A percentile compares a stretch with the other conserved stretches of the same genome.
These are phyloP conservation scores for Monilinia laxa DNA, from an alignment of 2,329 filamentous ascomycete genomes.

Conservation along the genomic window DNA sequence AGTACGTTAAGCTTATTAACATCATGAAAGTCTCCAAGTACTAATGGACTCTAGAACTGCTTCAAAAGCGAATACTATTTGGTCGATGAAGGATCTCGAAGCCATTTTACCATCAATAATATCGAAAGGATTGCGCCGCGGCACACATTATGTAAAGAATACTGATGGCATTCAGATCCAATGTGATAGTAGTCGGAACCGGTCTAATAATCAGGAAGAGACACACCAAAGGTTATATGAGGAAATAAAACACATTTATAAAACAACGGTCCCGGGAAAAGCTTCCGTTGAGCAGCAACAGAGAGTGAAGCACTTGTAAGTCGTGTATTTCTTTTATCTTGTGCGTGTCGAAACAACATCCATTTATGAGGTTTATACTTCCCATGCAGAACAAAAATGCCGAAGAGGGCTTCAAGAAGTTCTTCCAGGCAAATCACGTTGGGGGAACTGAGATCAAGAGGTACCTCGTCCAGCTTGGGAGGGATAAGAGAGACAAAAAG, in stretches of 20 bases:
- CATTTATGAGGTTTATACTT: background rate
- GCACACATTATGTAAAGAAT: constrained; percentile 36
- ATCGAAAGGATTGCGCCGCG: constrained; percentile 31
- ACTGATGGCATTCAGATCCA: constrained; percentile 38
- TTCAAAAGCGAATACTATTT: constrained; percentile 40
- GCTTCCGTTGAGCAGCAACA: constrained; percentile 53
- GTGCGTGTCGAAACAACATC: background rate
- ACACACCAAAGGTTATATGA: constrained; percentile 35
- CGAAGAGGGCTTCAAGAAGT: background rate
- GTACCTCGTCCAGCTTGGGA: background rate
- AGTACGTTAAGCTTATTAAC: constrained; percentile 30
- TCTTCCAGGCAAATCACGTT: background rate
- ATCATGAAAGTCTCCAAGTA: background rate
- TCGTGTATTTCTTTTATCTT: background rate
- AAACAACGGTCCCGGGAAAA: constrained; percentile 35
- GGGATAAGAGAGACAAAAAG: background rate
- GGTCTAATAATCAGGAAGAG: constrained; percentile 36
- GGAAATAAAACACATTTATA: constrained; percentile 37
- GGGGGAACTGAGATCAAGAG: background rate
- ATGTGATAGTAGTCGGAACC: constrained; percentile 36
- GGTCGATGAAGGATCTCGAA: constrained; percentile 34
- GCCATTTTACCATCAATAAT: constrained; percentile 36
- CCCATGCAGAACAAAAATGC: background rate
- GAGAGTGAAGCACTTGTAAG: constrained; percentile 48
- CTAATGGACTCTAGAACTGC: constrained; percentile 35